Conservation (phyloP, 352 stramenopile genomes). For the Albugo candida region DNA sequence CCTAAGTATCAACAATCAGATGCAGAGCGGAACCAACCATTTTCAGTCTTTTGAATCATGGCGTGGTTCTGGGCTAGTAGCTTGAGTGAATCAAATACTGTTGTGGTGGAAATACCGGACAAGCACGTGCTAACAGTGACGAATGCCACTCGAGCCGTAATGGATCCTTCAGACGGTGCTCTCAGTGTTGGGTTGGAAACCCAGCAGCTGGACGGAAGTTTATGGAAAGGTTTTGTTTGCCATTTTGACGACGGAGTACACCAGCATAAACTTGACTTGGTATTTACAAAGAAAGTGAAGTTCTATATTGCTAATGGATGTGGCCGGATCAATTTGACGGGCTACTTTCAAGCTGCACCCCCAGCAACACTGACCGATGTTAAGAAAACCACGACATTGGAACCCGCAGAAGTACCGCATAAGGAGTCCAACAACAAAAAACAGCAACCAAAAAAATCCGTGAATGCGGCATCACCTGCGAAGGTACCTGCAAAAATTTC, state of each 20-base stretch:
- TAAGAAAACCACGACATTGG: neutral
- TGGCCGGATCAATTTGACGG: constrained; percentile 45
- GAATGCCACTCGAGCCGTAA: constrained; percentile 19
- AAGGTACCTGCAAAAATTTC: too few relatives aligned
- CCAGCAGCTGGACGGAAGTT: constrained; percentile 31
- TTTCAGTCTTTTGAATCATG: constrained; percentile 1
- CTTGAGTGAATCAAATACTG: constrained; percentile 34
- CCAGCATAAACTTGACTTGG: constrained; percentile 66
- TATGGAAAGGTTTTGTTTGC: constrained; percentile 44
- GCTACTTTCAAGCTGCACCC: constrained; percentile 64
- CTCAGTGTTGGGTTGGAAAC: constrained; percentile 39
- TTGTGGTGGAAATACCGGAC: constrained; percentile 24
- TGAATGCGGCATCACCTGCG: too few relatives aligned
- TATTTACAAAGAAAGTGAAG: constrained; percentile 50
- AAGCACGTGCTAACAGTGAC: constrained; percentile 44
- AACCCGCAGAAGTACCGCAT: neutral
- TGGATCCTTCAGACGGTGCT: constrained; percentile 3
- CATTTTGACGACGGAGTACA: constrained; percentile 30
- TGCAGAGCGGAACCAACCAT: too few relatives aligned
- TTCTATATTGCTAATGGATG: constrained; percentile 46
- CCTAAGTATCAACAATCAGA: too few relatives aligned
- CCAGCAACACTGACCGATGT: constrained; percentile 9
- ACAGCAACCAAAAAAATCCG: too few relatives aligned
- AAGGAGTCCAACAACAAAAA: too few relatives aligned
- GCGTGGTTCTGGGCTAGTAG: constrained; percentile 29